Evolutionary conservation across 148 eudicot genomes (phyloP).

Genomic region (Linanthus parryae): DNA sequence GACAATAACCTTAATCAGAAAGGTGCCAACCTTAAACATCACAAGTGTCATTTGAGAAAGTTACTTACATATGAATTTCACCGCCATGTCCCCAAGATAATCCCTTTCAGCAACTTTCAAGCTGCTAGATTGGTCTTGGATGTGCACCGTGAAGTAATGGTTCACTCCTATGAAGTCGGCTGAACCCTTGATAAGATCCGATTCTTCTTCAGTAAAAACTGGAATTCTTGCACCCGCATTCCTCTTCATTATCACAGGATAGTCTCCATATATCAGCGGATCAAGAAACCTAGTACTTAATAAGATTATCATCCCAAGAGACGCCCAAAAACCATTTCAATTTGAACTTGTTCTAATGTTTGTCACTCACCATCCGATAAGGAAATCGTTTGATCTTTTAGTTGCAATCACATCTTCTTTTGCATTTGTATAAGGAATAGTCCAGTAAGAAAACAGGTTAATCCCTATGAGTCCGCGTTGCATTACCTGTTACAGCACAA

Average conservation of each 20-base stretch:
- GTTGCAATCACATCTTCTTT: slow-evolving; percentile 14
- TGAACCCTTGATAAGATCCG: slow-evolving; percentile 42
- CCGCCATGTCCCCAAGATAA: slow-evolving; percentile 34
- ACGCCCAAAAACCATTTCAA: too few species aligned
- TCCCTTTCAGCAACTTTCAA: slow-evolving; percentile 27
- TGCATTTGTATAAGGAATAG: slow-evolving; percentile 11
- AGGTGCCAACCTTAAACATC: too few species aligned
- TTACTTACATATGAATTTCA: slow-evolving; percentile 27
- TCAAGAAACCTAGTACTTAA: slow-evolving; percentile 50
- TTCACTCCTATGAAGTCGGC: slow-evolving; percentile 60
- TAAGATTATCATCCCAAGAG: too few species aligned
- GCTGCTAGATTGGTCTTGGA: slow-evolving; percentile 30
- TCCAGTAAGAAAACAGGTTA: slow-evolving; percentile 12
- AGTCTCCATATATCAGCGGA: slow-evolving; percentile 54
- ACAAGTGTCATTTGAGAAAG: too few species aligned
- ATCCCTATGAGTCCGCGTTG: slow-evolving; percentile 18
- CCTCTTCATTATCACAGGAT: slow-evolving; percentile 45
- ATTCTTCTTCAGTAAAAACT: slow-evolving; percentile 32
- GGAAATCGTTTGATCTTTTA: slow-evolving; percentile 16
- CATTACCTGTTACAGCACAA: slow-evolving; percentile 7
- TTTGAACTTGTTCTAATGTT: too few species aligned
- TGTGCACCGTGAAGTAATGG: slow-evolving; percentile 20
- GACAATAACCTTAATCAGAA: too few species aligned
- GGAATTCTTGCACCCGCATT: slow-evolving; percentile 41
- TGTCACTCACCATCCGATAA: slow-evolving; percentile 24